phyloP scores from a whole-genome alignment of 768 basidiomycete species.

The Termitomyces sp. region DNA sequence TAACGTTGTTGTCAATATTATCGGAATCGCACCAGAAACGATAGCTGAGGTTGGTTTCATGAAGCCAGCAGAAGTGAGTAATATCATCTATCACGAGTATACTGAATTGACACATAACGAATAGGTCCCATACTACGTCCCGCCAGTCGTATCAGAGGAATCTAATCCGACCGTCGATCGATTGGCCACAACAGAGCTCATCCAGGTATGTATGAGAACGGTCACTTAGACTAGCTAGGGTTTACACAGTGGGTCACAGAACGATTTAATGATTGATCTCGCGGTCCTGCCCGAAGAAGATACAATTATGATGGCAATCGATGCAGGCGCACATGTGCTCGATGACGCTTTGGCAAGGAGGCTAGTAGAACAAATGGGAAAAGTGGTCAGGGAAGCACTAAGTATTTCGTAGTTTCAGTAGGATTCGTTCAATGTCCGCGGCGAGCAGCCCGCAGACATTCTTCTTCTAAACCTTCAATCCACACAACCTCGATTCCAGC shows the following conservation, averaged over 20 bases:
- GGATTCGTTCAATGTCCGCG: conserved; percentile 38
- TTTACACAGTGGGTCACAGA: conserved; percentile 7
- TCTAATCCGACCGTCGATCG: conserved; percentile 15
- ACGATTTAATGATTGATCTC: conserved; percentile 31
- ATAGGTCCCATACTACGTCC: conserved; percentile 35
- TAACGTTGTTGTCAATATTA: conserved; percentile 44
- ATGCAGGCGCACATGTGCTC: conserved; percentile 25
- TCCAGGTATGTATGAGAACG: conserved; percentile 15
- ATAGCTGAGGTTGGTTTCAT: conserved; percentile 20
- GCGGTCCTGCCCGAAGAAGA: conserved; percentile 21
- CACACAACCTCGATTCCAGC: conserved; percentile 78
- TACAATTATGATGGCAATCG: conserved; percentile 30
- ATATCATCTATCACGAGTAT: not conserved
- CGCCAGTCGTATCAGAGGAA: conserved; percentile 16
- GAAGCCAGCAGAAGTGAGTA: conserved; percentile 31
- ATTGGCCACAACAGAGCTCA: conserved; percentile 21
- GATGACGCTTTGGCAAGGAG: conserved; percentile 19
- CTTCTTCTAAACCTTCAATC: conserved; percentile 68
- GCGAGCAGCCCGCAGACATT: conserved; percentile 81
- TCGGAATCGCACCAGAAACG: conserved; percentile 31
- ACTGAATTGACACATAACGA: not conserved
- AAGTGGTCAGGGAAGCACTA: conserved; percentile 16
- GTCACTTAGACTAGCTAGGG: too few relatives aligned
- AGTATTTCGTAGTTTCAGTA: conserved; percentile 11
- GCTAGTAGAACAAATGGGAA: conserved; percentile 23